phyloP scores from a whole-genome alignment of 78 protist species.

The Tieghemostelium lacteum region DNA sequence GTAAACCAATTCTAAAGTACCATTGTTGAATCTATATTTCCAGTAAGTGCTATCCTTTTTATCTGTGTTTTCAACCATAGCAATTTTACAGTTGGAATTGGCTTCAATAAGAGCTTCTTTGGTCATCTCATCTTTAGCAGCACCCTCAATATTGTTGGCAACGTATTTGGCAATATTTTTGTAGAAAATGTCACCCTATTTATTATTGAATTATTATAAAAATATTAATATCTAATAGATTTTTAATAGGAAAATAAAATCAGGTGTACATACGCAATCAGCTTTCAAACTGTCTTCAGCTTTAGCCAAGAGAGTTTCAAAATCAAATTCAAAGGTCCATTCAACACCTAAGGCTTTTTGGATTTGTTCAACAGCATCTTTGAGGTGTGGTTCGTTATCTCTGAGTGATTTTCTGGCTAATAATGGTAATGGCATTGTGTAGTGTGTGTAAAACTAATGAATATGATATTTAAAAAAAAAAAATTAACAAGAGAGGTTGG shows the following conservation, averaged over 20 bases:
- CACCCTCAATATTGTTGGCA: conserved; percentile 9
- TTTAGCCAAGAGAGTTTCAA: conserved; percentile 47
- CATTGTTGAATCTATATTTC: conserved; percentile 22
- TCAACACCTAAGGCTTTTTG: conserved; percentile 33
- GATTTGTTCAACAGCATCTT: conserved; percentile 22
- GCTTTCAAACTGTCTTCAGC: neutral
- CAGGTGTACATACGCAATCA: neutral
- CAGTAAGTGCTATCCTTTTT: conserved; percentile 48
- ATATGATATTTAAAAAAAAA: too few relatives aligned
- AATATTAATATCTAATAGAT: neutral
- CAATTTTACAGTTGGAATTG: conserved; percentile 23
- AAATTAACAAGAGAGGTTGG: too few relatives aligned
- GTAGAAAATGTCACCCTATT: conserved; percentile 45
- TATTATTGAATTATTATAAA: neutral
- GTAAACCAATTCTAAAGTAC: conserved; percentile 18
- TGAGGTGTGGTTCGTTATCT: conserved; percentile 55
- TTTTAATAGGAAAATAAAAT: too few relatives aligned
- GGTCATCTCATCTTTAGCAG: conserved; percentile 52
- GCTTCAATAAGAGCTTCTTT: conserved; percentile 74
- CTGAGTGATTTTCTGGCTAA: conserved; percentile 39
- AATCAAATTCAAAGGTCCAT: conserved; percentile 66
- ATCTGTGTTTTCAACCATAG: conserved; percentile 37
- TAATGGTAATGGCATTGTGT: conserved; percentile 53
- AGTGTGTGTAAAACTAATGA: neutral
- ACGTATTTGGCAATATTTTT: conserved; percentile 21